These are phyloP conservation scores for Ajuga chamaepitys DNA, from an alignment of 257 asterid species.

Conservation along the genomic window DNA sequence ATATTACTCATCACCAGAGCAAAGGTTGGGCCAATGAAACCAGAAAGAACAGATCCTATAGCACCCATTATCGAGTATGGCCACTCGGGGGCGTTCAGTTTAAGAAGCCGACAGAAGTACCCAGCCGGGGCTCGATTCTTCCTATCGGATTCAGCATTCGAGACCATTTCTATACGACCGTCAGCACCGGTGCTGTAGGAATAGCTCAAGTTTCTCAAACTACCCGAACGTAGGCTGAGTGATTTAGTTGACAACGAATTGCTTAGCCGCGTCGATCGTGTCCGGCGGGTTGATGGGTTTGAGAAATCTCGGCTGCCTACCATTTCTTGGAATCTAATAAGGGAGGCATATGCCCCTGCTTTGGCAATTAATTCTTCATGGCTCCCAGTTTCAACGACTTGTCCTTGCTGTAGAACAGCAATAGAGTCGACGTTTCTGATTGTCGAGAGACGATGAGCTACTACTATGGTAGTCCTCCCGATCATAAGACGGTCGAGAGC, in stretches of 20 bases:
- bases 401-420: slow-evolving; percentile 84
- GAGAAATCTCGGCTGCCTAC: slow-evolving; percentile 67
- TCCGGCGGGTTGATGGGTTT: slow-evolving; percentile 72
- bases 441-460: slow-evolving; percentile 90
- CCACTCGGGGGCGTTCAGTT: slow-evolving; percentile 91
- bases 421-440: slow-evolving; percentile 75
- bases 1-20: slow-evolving; percentile 88
- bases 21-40: slow-evolving; percentile 86
- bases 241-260: slow-evolving; percentile 82
- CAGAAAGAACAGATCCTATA: slow-evolving; percentile 72
- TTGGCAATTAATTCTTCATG: slow-evolving; percentile 79
- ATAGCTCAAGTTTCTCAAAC: slow-evolving; percentile 75
- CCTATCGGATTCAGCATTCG: slow-evolving; percentile 77
- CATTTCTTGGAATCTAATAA: slow-evolving; percentile 81
- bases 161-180: slow-evolving; percentile 91
- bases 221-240: slow-evolving; percentile 85
- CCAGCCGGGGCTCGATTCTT: slow-evolving; percentile 74
- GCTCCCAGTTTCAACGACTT: slow-evolving; percentile 82
- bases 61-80: slow-evolving; percentile 92
- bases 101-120: slow-evolving; percentile 75
- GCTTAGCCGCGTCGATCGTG: slow-evolving; percentile 76
- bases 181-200: slow-evolving; percentile 89
- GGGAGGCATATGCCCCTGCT: slow-evolving; percentile 73
- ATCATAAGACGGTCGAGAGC: slow-evolving; percentile 89
- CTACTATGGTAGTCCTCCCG: slow-evolving; percentile 79